Evolutionary conservation across 441 rosid genomes (phyloP).

Genomic region (Mallotus japonicus): DNA sequence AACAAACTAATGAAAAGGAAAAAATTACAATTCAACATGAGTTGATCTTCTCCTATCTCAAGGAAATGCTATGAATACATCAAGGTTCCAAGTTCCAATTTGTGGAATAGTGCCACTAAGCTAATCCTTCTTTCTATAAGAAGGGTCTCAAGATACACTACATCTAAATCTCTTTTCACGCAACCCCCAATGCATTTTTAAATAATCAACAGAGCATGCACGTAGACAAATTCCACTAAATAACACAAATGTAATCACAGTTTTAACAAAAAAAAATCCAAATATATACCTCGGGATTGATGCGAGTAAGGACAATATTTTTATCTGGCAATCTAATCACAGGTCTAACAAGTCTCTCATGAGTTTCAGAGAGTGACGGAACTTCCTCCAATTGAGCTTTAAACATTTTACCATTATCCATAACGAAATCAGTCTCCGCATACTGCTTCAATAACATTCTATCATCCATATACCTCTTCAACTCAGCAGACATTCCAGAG

Average conservation of each 20-base stretch:
- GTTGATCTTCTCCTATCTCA: not conserved
- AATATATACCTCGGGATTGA: conserved; percentile 76
- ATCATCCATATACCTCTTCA: conserved; percentile 75
- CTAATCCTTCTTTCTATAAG: not conserved
- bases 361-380: conserved; percentile 52
- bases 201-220: not conserved
- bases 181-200: not conserved
- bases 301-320: conserved; percentile 78
- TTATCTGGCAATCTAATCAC: conserved; percentile 75
- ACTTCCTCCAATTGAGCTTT: conserved; percentile 88
- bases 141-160: not conserved
- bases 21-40: not conserved
- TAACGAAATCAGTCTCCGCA: conserved; percentile 60
- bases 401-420: conserved; percentile 65
- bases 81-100: not conserved
- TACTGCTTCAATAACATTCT: conserved; percentile 82
- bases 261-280: conserved; percentile 10
- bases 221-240: not conserved
- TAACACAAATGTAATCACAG: not conserved
- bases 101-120: not conserved
- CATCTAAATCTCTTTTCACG: not conserved
- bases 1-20: not conserved
- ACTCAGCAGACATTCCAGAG: conserved; percentile 74
- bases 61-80: not conserved
- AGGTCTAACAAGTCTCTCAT: conserved; percentile 79